A percentile compares a stretch with the other conserved stretches of the same genome.
phyloP scores from a whole-genome alignment of 345 rosid species.

The Citrus australasica region DNA sequence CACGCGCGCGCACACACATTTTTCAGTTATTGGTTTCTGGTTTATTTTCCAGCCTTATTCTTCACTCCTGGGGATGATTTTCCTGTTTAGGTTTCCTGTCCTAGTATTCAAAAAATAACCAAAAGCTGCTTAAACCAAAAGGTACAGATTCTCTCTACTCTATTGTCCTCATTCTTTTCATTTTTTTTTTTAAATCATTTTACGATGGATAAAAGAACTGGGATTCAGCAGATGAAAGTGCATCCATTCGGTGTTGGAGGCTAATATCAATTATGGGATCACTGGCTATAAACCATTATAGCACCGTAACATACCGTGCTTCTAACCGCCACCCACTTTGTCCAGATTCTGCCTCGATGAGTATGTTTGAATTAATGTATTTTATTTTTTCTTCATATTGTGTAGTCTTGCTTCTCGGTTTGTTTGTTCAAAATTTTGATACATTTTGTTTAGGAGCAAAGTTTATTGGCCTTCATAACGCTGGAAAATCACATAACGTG shows the following conservation, averaged over 20 bases:
- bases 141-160: not conserved
- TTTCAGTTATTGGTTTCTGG: not conserved
- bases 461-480: slow-evolving; percentile 12
- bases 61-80: not conserved
- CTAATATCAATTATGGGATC: slow-evolving; percentile 24
- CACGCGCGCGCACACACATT: fast-evolving
- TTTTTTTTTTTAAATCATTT: not conserved
- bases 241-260: slow-evolving; percentile 2
- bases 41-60: not conserved
- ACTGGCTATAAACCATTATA: slow-evolving; percentile 7
- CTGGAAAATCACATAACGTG: slow-evolving; percentile 22
- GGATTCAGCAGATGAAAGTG: slow-evolving; percentile 9
- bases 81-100: not conserved
- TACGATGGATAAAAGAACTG: not conserved
- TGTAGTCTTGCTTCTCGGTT: not conserved
- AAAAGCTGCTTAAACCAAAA: not conserved
- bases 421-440: not conserved
- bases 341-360: slow-evolving; percentile 16
- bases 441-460: slow-evolving; percentile 14
- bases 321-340: not conserved
- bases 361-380: slow-evolving; percentile 18
- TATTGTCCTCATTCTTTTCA: not conserved
- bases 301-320: not conserved
- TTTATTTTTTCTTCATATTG: not conserved
- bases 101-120: not conserved